phyloP scores from a whole-genome alignment of 2,329 filamentous ascomycete species.

The Passalora sequoiae region DNA sequence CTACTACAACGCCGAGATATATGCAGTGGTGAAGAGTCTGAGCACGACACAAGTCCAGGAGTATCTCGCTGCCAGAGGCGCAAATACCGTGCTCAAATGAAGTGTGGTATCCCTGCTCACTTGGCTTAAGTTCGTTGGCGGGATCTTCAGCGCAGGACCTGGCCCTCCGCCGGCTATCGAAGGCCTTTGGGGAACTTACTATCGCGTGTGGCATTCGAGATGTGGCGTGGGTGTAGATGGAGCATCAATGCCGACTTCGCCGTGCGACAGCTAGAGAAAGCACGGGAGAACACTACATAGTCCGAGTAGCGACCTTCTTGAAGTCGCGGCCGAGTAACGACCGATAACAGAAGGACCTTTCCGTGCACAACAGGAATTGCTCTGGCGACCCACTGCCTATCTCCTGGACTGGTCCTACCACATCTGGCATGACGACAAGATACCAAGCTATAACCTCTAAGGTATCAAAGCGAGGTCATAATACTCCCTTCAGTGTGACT shows the following conservation, averaged over 20 bases:
- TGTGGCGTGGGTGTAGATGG: background rate
- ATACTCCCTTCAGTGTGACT: background rate
- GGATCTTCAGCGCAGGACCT: background rate
- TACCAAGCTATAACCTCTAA: constrained; percentile 3
- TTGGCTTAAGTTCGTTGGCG: constrained; percentile 1
- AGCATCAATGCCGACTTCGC: constrained; percentile 1
- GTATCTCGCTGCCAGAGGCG: constrained; percentile 82
- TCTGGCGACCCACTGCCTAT: constrained; percentile 4
- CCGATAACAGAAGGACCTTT: constrained; percentile 9
- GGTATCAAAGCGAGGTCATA: background rate
- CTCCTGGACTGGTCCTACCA: constrained; percentile 5
- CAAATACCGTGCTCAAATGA: constrained; percentile 90
- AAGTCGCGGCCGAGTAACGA: constrained; percentile 1
- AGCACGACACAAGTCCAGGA: constrained; percentile 79
- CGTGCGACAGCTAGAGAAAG: constrained; percentile 4
- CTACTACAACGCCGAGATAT: constrained; percentile 91
- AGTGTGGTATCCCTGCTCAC: background rate
- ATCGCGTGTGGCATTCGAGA: background rate
- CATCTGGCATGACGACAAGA: constrained; percentile 5
- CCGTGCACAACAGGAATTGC: constrained; percentile 4
- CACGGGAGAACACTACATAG: background rate
- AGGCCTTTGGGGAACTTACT: too few relatives aligned
- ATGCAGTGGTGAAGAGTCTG: constrained; percentile 72
- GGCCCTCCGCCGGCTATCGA: background rate
- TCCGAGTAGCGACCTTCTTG: constrained; percentile 3